These are phyloP conservation scores for Amaranthus palmeri DNA, from an alignment of 148 eudicot genomes.

Conservation along the genomic window DNA sequence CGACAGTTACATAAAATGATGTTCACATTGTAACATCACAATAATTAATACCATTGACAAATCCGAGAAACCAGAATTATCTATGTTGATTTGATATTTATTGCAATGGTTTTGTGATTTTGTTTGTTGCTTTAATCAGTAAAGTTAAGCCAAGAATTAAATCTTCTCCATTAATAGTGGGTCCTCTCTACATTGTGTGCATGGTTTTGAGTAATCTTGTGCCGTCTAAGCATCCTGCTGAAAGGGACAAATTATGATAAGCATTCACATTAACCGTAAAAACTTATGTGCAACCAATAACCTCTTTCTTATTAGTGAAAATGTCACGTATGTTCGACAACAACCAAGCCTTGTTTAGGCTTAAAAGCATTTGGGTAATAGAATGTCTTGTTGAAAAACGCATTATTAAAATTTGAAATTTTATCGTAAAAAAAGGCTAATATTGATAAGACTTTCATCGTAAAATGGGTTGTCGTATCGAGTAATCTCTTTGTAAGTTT, in stretches of 20 bases:
- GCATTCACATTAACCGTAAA: background rate
- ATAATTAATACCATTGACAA: background rate
- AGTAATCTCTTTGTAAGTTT: no score
- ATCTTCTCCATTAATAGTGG: background rate
- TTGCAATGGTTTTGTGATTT: background rate
- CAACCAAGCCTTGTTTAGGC: no score
- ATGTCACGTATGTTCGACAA: no score
- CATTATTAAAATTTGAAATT: no score
- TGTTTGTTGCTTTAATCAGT: background rate
- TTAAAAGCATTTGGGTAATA: no score
- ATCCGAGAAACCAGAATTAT: background rate
- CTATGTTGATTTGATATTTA: background rate
- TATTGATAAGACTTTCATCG: no score
- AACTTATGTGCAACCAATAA: background rate
- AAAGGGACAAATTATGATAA: conserved; percentile 2
- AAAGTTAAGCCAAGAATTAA: background rate
- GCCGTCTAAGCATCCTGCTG: conserved; percentile 1
- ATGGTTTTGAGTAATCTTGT: background rate
- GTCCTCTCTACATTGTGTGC: background rate
- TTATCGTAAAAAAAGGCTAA: no score
- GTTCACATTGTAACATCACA: background rate
- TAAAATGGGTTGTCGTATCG: no score
- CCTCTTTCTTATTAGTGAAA: no score
- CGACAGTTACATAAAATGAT: background rate
- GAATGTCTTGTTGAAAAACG: no score